phyloP scores from a whole-genome alignment of 1,284 basidiomycete species.

The Naganishia cerealis region DNA sequence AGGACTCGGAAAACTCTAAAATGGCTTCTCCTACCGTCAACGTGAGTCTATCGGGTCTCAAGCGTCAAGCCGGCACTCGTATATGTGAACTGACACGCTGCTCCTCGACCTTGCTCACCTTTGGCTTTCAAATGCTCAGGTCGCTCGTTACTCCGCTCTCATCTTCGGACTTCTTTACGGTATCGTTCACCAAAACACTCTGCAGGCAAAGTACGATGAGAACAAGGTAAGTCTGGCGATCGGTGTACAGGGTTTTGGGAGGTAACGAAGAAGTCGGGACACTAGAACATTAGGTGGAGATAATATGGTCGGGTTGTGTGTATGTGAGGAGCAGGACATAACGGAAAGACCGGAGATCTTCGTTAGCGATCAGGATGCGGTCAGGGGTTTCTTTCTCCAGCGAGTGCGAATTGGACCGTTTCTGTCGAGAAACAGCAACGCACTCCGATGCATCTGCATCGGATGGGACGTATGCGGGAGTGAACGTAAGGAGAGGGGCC shows the following conservation, averaged over 20 bases:
- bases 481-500: too few species aligned
- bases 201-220: conserved; percentile 77
- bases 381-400: too few species aligned
- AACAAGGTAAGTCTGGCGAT: conserved; percentile 43
- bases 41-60: conserved; percentile 38
- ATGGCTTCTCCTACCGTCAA: conserved; percentile 52
- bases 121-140: conserved; percentile 59
- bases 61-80: background rate
- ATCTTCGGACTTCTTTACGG: conserved; percentile 87
- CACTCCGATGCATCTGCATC: too few species aligned
- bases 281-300: too few species aligned
- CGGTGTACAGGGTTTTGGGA: background rate
- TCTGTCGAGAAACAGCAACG: too few species aligned
- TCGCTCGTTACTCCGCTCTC: conserved; percentile 92
- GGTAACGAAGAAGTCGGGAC: too few species aligned
- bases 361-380: too few species aligned
- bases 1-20: conserved; percentile 33
- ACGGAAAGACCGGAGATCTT: too few species aligned
- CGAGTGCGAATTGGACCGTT: too few species aligned
- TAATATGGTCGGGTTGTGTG: too few species aligned
- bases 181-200: conserved; percentile 82
- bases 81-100: background rate
- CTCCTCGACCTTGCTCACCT: background rate
- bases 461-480: too few species aligned
- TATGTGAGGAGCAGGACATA: too few species aligned